Evolutionary conservation across 306 rosid species (phyloP).

Genomic region (Lupinus albus): DNA sequence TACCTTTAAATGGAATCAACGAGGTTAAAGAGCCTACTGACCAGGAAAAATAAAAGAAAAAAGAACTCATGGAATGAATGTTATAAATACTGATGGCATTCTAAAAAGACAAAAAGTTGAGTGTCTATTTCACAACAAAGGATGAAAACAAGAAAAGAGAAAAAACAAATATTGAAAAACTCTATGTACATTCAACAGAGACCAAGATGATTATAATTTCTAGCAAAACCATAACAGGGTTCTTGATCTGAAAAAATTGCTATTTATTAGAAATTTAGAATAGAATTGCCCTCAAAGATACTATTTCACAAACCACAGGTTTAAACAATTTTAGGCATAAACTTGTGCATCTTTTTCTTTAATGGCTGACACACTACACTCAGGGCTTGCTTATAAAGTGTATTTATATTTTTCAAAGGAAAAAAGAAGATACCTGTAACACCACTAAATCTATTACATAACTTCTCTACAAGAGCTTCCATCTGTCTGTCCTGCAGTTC

Average conservation of each 20-base stretch:
- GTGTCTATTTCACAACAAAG: background rate
- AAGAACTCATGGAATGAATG: too few species aligned
- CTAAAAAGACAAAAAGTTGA: background rate
- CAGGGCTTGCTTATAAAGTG: background rate
- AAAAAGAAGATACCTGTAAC: conserved; percentile 62
- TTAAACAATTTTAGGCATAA: conserved; percentile 16
- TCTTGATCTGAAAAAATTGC: background rate
- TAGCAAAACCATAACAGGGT: conserved; percentile 6
- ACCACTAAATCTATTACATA: conserved; percentile 90
- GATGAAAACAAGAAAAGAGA: background rate
- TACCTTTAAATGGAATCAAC: conserved; percentile 19
- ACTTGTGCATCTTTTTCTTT: background rate
- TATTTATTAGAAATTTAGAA: background rate
- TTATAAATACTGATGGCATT: background rate
- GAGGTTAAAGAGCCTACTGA: background rate
- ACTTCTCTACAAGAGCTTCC: conserved; percentile 97
- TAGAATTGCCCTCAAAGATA: conserved; percentile 1
- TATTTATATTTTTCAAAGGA: background rate
- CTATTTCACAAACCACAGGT: conserved; percentile 1
- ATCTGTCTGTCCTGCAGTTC: conserved; percentile 82
- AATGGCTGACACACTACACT: conserved; percentile 4
- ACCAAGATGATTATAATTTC: conserved; percentile 17
- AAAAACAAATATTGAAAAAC: background rate
- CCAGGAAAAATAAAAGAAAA: background rate
- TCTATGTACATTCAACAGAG: background rate